phyloP scores from a whole-genome alignment of 805 yeast genomes.

The Pichia scutulata region DNA sequence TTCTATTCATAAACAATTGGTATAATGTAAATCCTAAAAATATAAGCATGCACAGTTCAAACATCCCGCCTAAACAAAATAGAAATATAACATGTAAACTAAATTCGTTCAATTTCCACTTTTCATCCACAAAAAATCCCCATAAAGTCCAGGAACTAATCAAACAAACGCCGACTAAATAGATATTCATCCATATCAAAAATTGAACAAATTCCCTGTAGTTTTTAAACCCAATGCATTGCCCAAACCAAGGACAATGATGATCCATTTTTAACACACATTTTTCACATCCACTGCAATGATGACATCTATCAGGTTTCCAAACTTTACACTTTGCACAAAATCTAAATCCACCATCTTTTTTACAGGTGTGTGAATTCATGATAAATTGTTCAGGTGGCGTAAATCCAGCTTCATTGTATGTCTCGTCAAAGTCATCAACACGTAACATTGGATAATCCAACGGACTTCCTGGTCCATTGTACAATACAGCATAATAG shows the following conservation, averaged over 20 bases:
- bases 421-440: constrained; percentile 14
- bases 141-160: constrained; percentile 38
- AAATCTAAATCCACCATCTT: constrained; percentile 58
- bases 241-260: constrained; percentile 85
- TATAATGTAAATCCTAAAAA: constrained; percentile 54
- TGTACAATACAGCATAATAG: constrained; percentile 29
- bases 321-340: constrained; percentile 46
- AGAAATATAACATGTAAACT: constrained; percentile 56
- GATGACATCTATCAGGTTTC: constrained; percentile 57
- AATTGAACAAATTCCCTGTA: constrained; percentile 77
- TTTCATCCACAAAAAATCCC: constrained; percentile 35
- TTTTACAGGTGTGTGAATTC: constrained; percentile 38
- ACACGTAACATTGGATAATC: constrained; percentile 41
- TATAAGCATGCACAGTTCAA: constrained; percentile 48
- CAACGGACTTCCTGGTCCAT: constrained; percentile 61
- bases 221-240: constrained; percentile 77
- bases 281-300: constrained; percentile 41
- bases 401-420: background rate
- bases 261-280: constrained; percentile 52
- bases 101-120: constrained; percentile 29
- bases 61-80: constrained; percentile 43
- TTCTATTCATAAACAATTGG: constrained; percentile 54
- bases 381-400: constrained; percentile 37
- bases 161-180: constrained; percentile 35
- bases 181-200: constrained; percentile 45